Base-by-base conservation (phyloP, 2,329 filamentous ascomycete species). In the Exophiala calicioides region DNA sequence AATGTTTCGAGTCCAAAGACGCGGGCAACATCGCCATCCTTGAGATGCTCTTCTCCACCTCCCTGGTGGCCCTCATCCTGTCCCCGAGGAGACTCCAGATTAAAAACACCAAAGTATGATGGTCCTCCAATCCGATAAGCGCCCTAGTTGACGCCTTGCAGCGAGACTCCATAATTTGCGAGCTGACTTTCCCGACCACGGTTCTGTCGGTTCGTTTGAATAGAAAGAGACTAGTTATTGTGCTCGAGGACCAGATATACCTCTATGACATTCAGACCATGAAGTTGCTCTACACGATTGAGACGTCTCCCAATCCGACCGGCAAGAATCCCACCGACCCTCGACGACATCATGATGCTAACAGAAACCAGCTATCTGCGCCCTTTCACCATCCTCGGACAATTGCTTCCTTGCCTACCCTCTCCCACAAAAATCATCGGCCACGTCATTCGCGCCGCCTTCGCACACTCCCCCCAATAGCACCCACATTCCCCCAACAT, bases 211-310 rank as follows among this genome's bases (percentile, higher is more conserved):
- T 98, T 49, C 87, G 90, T 56, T 76, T 98, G 61, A 98, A 98
- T 68, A 81, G 93, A 58, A 97, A 96, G 68, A 84, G 93, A 27
- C 79, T 98, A 19, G 89, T 93, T 9, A 90, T 98, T 23, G 85
- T 97, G 10, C 78, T 97, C 46, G 93, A 98, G 66, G 90, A 95
- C 60, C 87, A 95, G 65, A 95, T 97, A 53, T 98, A 97, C 70
- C 79, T 98, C 37, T 98, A 98, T 73, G 93, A 98, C 67, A 97
- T 98, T 57, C 90, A 90, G 69, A 97, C 96, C 65, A 97, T 98
- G 91, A 91, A 87, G 61, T 81, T 97, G 48, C 77, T 97, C 30
- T 86, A 90, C 67, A 95, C 89, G 4, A 95, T 97, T 56, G 83
- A 90, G 49, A 97, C 91, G 4, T 96, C 91, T 3, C 88, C 93